Conservation (phyloP, 169 alveolate genomes). For the Plasmodium falciparum region DNA sequence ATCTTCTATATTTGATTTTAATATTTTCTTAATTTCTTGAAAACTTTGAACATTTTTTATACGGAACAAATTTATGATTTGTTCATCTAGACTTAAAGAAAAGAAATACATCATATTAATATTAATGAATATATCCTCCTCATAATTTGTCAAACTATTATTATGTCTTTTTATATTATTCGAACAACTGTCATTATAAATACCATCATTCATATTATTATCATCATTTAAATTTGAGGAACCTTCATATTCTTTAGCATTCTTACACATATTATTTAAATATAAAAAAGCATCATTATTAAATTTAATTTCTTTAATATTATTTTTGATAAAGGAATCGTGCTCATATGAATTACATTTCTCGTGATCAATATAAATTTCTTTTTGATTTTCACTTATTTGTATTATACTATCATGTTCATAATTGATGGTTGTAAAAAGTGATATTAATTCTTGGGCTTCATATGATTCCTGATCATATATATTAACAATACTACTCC, state of each 20-base stretch:
- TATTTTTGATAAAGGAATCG: neutral
- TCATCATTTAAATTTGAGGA: neutral
- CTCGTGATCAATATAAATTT: neutral
- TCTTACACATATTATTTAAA: slow-evolving; percentile 43
- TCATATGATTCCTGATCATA: slow-evolving; percentile 73
- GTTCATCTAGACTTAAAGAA: slow-evolving; percentile 72
- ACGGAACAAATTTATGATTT: slow-evolving; percentile 52
- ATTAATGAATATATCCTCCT: slow-evolving; percentile 31
- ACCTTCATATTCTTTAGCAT: slow-evolving; percentile 17
- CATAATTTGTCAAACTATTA: slow-evolving; percentile 10
- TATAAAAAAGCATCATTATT: slow-evolving; percentile 54
- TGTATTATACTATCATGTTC: neutral
- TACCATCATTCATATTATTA: neutral
- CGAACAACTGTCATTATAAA: slow-evolving; percentile 8
- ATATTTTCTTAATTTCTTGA: slow-evolving; percentile 42
- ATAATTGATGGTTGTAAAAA: slow-evolving; percentile 33
- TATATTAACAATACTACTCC: slow-evolving; percentile 66
- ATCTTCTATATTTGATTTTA: slow-evolving; percentile 34
- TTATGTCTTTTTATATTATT: slow-evolving; percentile 2
- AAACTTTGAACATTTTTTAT: slow-evolving; percentile 71
- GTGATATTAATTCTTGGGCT: slow-evolving; percentile 45
- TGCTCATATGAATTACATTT: neutral
- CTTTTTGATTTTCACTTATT: neutral
- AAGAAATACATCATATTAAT: slow-evolving; percentile 61
- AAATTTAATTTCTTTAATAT: slow-evolving; percentile 29